Conservation (phyloP, 176 grass and related monocot genomes). For the Oryza glaberrima region DNA sequence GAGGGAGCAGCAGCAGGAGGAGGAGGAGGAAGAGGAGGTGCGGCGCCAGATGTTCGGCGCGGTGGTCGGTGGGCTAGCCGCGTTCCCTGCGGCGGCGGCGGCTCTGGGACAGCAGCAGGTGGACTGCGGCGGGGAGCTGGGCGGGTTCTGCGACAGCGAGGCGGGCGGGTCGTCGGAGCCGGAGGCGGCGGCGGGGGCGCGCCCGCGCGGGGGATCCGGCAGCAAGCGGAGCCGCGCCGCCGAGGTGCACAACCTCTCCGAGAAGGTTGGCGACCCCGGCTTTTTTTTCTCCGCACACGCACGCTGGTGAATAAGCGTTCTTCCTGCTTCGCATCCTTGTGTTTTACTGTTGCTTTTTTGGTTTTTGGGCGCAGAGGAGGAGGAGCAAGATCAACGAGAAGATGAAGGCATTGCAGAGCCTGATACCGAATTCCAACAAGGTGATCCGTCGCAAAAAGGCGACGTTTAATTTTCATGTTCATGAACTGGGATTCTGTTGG, state of each 20-base stretch:
- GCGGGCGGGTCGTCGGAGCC: constrained; percentile 55
- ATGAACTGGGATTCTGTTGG: neutral
- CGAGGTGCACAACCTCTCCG: constrained; percentile 98
- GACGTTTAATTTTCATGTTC: neutral
- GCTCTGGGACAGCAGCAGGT: constrained; percentile 25
- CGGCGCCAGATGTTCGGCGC: constrained; percentile 45
- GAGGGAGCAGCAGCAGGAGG: neutral
- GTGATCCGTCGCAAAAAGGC: constrained; percentile 29
- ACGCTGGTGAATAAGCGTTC: neutral
- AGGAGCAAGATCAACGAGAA: constrained; percentile 98
- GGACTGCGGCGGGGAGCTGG: constrained; percentile 28
- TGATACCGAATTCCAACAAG: constrained; percentile 98
- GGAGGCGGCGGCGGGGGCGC: constrained; percentile 41
- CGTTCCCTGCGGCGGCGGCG: constrained; percentile 27
- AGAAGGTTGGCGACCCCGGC: constrained; percentile 66
- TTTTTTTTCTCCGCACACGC: neutral
- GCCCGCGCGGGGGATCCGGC: constrained; percentile 55
- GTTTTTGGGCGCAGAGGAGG: constrained; percentile 56
- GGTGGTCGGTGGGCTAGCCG: neutral
- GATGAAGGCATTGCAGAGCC: constrained; percentile 94
- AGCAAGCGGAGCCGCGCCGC: constrained; percentile 91
- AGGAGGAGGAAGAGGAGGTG: constrained; percentile 30
- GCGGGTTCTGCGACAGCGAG: constrained; percentile 45
- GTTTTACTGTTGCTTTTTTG: constrained; percentile 9
- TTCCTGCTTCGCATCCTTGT: neutral